These are phyloP conservation scores for Cadophora luteo-olivacea DNA, from an alignment of 2,329 filamentous ascomycete genomes.

Conservation along the genomic window DNA sequence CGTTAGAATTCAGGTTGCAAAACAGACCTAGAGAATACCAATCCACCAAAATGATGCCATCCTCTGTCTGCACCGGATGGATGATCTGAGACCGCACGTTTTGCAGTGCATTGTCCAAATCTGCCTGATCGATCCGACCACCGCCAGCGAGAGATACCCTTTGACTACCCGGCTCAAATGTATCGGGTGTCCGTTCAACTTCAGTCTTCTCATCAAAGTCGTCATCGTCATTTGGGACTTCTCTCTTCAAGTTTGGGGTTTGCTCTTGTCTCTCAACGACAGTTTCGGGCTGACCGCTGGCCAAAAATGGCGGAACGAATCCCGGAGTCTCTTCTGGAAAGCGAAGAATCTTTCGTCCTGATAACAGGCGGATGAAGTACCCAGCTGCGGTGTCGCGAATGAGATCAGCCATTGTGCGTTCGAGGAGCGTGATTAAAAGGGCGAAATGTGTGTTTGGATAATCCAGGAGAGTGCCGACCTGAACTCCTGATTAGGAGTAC, in stretches of 20 bases:
- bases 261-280: not conserved
- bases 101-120: constrained; percentile 22
- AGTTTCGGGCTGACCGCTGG: constrained; percentile 13
- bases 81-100: no score
- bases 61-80: constrained; percentile 35
- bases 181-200: no score
- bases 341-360: constrained; percentile 16
- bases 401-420: constrained; percentile 25
- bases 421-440: no score
- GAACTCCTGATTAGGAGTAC: no score
- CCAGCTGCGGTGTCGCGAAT: constrained; percentile 24
- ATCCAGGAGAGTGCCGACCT: no score
- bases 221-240: no score
- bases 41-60: constrained; percentile 59
- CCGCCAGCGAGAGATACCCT: no score
- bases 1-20: no score
- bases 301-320: constrained; percentile 13
- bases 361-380: constrained; percentile 8
- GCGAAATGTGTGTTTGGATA: no score
- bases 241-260: not conserved
- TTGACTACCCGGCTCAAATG: no score
- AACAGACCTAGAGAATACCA: no score
- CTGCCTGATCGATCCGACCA: constrained; percentile 22
- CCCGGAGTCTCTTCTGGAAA: constrained; percentile 22
- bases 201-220: no score